Percentiles rank a stretch among this genome's conserved stretches.
phyloP scores from a whole-genome alignment of 2,329 filamentous ascomycete species.

The Triangularia verruculosa region DNA sequence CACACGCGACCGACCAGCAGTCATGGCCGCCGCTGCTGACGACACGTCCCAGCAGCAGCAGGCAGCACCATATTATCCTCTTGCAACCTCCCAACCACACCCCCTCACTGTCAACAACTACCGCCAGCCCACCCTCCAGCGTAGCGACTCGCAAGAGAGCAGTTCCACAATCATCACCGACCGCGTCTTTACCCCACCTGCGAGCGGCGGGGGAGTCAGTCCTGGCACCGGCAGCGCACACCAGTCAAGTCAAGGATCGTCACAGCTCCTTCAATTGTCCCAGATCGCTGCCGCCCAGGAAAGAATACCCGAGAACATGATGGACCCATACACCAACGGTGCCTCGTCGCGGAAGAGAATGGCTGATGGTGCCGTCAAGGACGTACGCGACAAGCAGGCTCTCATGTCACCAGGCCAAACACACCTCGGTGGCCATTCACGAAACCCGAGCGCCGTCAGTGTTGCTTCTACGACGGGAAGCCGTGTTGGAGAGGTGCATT shows the following conservation, averaged over 20 bases:
- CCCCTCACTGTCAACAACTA: conserved; percentile 3
- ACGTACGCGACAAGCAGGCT: conserved; percentile 39
- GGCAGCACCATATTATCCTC: conserved; percentile 4
- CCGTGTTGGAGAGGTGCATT: conserved; percentile 73
- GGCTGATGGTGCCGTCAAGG: conserved; percentile 71
- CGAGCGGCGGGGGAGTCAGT: conserved; percentile 42
- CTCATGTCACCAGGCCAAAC: conserved; percentile 48
- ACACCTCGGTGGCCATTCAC: conserved; percentile 56
- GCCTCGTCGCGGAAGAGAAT: conserved; percentile 64
- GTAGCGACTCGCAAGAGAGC: conserved; percentile 45
- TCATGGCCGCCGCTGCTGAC: not conserved
- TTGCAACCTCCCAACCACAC: conserved; percentile 5
- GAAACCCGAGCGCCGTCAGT: conserved; percentile 68
- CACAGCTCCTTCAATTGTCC: conserved; percentile 56
- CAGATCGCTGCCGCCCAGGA: conserved; percentile 54
- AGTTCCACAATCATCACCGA: conserved; percentile 39
- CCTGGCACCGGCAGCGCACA: conserved; percentile 38
- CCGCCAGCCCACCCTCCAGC: conserved; percentile 30
- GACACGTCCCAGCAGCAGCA: conserved; percentile 7
- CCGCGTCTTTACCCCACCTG: conserved; percentile 43
- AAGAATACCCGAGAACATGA: conserved; percentile 42
- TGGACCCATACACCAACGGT: conserved; percentile 25
- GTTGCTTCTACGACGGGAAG: conserved; percentile 59
- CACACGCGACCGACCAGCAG: conserved; percentile 14
- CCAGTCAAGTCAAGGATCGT: conserved; percentile 49